These are phyloP conservation scores for Pseudopithomyces chartarum DNA, from an alignment of 2,329 filamentous ascomycete genomes.

Conservation along the genomic window DNA sequence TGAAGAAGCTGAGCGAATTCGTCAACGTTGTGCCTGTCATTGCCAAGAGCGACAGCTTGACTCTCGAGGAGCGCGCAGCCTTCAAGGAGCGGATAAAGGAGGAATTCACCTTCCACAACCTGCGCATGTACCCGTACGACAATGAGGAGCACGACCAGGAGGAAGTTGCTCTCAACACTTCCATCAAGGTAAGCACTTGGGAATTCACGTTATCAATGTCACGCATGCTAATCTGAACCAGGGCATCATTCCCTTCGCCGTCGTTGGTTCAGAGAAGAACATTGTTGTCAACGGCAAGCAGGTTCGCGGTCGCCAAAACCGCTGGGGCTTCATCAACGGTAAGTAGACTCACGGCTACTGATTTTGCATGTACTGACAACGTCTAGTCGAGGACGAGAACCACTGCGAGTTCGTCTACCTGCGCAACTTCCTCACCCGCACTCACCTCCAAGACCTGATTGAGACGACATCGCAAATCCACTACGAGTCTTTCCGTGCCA, in stretches of 20 bases:
- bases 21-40: conserved; percentile 99
- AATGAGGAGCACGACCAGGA: conserved; percentile 98
- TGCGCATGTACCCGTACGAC: conserved; percentile 99
- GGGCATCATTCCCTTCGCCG: conserved; percentile 95
- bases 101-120: conserved; percentile 99
- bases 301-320: conserved; percentile 96
- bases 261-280: conserved; percentile 96
- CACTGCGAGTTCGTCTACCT: conserved; percentile 99
- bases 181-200: conserved; percentile 79
- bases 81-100: conserved; percentile 99
- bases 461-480: conserved; percentile 99
- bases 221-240: conserved; percentile 51
- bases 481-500: conserved; percentile 99
- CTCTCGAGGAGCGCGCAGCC: conserved; percentile 88
- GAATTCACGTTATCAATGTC: neutral
- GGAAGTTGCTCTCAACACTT: conserved; percentile 88
- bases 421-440: conserved; percentile 97
- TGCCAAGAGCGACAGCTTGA: conserved; percentile 96
- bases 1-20: conserved; percentile 99
- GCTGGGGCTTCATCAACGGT: conserved; percentile 96
- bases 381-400: conserved; percentile 87
- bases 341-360: neutral
- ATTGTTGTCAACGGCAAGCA: conserved; percentile 98
- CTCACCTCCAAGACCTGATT: conserved; percentile 97
- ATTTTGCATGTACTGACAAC: conserved; percentile 17